Evolutionary conservation across 169 alveolate genomes (phyloP), one percentile per base, ranked within the genome.

Genomic region (Perkinsus marinus): DNA sequence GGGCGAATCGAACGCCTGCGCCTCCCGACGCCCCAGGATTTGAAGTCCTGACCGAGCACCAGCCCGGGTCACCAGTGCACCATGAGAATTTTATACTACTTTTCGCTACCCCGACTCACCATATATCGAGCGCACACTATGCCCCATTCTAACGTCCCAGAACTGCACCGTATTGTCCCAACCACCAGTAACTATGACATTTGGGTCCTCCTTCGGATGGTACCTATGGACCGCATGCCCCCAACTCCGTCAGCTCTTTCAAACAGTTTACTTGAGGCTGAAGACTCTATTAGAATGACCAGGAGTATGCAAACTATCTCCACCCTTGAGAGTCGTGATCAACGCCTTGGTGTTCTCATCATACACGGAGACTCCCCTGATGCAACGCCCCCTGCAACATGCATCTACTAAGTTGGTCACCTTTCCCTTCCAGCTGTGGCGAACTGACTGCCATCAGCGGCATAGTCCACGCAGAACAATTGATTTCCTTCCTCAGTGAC

Each of bases 161-260:
- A 96, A 94, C 43, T 95, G 94, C 22, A 97, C 90, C 34, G 96
- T 95, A 41, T 95, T 93, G 92, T 97, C 98, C 98, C 98, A 97
- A 30, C 98, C 98, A 22, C 98, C 98, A 68, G 96, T 93, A 9
- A 95, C 90, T 7, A 97, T 39, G 43, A 95, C 90, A 69, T 96
- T 94, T 19, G 95, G 94, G 90, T 95, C 95, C n/a, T n/a, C n/a
- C 39, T 93, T 92, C 38, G 95, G 95, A 46, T 94, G 68, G 92
- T 93, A 57, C 22, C 79, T n/a, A n/a, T 57, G 26, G 37, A 2
- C 79, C 7, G 79, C 34, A 19, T 0, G 5, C 26, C n/a, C n/a
- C n/a, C n/a, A n/a, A n/a, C n/a, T n/a, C 22, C 34, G 22, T 13
- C 79, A 57, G 34, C 79, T 41, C 46, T 10, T 3, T 13, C 37